Conservation (phyloP, 2,329 filamentous ascomycete genomes). For the Aspergillus intermedius region DNA sequence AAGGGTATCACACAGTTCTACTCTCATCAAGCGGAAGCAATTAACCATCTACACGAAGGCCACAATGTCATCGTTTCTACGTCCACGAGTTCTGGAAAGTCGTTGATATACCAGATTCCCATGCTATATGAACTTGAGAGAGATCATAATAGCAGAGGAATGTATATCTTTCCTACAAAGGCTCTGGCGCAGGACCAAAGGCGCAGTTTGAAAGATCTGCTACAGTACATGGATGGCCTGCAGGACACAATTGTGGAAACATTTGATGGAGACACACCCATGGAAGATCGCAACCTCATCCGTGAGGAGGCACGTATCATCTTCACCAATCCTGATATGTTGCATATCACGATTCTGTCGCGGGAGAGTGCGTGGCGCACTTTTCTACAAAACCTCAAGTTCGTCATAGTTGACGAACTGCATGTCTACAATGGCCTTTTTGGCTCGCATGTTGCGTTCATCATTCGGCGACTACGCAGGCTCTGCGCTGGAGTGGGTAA, state of each 20-base stretch:
- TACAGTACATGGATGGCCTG: slow-evolving; percentile 71
- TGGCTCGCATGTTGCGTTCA: slow-evolving; percentile 86
- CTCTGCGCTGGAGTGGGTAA: slow-evolving; percentile 91
- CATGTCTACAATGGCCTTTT: slow-evolving; percentile 96
- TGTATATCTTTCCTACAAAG: slow-evolving; percentile 98
- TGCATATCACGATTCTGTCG: slow-evolving; percentile 87
- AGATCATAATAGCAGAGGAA: slow-evolving; percentile 69
- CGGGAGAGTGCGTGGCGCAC: slow-evolving; percentile 84
- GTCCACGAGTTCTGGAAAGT: slow-evolving; percentile 94
- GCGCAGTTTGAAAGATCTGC: slow-evolving; percentile 76
- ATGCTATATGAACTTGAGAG: slow-evolving; percentile 80
- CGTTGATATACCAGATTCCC: slow-evolving; percentile 93
- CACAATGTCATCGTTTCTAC: slow-evolving; percentile 88
- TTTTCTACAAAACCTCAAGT: slow-evolving; percentile 82
- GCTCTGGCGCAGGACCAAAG: slow-evolving; percentile 91
- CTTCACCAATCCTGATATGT: slow-evolving; percentile 97
- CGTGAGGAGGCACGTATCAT: slow-evolving; percentile 86
- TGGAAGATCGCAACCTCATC: slow-evolving; percentile 69
- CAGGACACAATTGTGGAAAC: slow-evolving; percentile 78
- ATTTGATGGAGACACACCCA: slow-evolving; percentile 90
- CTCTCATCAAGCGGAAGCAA: slow-evolving; percentile 85
- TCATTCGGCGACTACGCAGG: slow-evolving; percentile 82
- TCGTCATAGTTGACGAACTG: slow-evolving; percentile 84
- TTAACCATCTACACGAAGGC: slow-evolving; percentile 77
- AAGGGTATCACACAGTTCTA: slow-evolving; percentile 81